Evolutionary conservation across 148 eudicot species (phyloP), one percentile per base, ranked within the genome.

Genomic region (Drosera capensis): DNA sequence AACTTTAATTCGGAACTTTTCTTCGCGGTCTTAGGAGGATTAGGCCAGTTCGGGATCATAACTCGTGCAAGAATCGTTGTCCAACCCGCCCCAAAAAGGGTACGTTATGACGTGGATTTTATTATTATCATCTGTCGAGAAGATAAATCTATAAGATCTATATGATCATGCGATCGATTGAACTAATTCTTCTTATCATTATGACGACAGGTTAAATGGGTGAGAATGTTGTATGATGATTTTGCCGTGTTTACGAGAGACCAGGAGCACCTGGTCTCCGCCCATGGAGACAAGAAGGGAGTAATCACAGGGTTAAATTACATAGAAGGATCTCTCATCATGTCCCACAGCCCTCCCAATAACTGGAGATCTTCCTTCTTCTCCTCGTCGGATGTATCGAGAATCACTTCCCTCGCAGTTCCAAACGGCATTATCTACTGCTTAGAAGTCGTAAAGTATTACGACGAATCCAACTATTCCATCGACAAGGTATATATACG

Each of bases 331-430:
- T 72, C 80, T 26, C 54, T 77, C 1, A 60, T 77, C 11, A 45
- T 73, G 68, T 41, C 65, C 5, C 68, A 72, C 44, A 62, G 65
- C 58, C 67, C 71, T 50, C 43, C 73, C 1, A 88, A 83, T 30
- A 88, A 83, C 44, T 88, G 92, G 96, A 79, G 94, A 43, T 88
- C 94, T 14, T 82, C 94, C 3, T 88, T 77, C 50, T 83, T 77
- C 58, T 62, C 92, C 6, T 43, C 59, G 0, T 45, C 58, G 1
- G 71, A 80, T 64, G 79, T 67, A 8, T 39, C 58, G 2, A 69
- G 49, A 49, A 71, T 90, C 14, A 19, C 43, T 18, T 73, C 93
- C 41, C 21, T 90, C 2, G 22, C 53, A 15, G 14, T 72, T 20
- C 53, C 63, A 12, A 52, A 48, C 24, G 73, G 78, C 12, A 58